Base-by-base conservation (phyloP, 768 basidiomycete species). In the Xerocomus potaroensis region DNA sequence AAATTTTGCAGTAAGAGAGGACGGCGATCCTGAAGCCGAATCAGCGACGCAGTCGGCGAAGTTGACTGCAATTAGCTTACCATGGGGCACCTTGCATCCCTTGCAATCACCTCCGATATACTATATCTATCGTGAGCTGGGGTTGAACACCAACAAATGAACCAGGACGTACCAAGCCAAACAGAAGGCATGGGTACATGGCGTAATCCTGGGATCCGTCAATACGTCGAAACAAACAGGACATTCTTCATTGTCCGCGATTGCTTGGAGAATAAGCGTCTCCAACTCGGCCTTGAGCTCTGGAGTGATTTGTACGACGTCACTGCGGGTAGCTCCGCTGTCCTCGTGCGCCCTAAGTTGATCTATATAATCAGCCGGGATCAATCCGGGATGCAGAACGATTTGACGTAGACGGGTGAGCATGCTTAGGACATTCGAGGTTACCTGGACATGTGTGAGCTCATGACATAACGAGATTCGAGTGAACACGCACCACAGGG, bases 371-470 rank as follows among this genome's bases (percentile, higher is more conserved):
- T 80, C 73, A 8, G 68, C 51, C 4, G 91, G 91, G 40, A 91
- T 69, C 21, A 94, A 72, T 2, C 79, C 80, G 0, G 90, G 86
- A 58, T 93, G 88, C 21, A 91, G 76, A 15, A 77, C 84, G 16
- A 92, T 69, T 65, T 94, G 91, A 24, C 91, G 80, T 63, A 94
- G 72, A 15, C 91, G 84, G 8, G 89, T 91, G n/a, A 92, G 76
- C 76, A 92, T 81, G 50, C 84, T 83, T 30, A 91, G 65, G 12
- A 89, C 80, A 55, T 84, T 83, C 2, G 79, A 79, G 47, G 82
- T 79, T 1, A 80, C 73, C 85, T 88, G 50, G 16, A 47, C 21
- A 42, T 35, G 46, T 35, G 36, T 49, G 31, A 50, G 48, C 49
- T 9, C 40, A 26, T 37, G 27, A 30, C 32, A 38, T 5, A 11